phyloP scores from a whole-genome alignment of 805 yeast species.

The Saccharomycopsis malanga region DNA sequence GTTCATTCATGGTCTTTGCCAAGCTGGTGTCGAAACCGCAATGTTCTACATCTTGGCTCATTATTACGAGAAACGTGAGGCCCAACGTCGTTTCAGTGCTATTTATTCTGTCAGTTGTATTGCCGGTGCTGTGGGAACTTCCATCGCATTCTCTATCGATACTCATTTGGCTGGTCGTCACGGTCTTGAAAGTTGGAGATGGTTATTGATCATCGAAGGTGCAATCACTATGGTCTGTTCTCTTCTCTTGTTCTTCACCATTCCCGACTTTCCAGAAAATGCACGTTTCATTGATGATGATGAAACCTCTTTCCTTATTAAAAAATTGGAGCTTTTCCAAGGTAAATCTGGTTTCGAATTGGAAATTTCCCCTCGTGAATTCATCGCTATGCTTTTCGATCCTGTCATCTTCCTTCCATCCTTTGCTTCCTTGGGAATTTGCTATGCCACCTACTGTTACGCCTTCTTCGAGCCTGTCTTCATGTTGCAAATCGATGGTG shows the following conservation, averaged over 20 bases:
- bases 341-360: conserved; percentile 45
- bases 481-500: conserved; percentile 10
- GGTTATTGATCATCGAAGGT: conserved; percentile 47
- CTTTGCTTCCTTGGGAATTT: conserved; percentile 15
- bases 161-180: conserved; percentile 40
- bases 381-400: conserved; percentile 35
- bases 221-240: conserved; percentile 28
- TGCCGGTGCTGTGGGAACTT: conserved; percentile 74
- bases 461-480: conserved; percentile 21
- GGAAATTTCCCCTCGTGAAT: conserved; percentile 40
- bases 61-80: conserved; percentile 57
- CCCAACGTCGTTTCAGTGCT: conserved; percentile 60
- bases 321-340: conserved; percentile 50
- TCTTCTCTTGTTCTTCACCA: conserved; percentile 36
- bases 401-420: conserved; percentile 18
- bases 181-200: conserved; percentile 47
- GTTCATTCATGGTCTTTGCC: conserved; percentile 58
- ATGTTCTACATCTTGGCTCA: conserved; percentile 62
- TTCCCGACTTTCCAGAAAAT: conserved; percentile 73
- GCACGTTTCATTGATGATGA: conserved; percentile 44
- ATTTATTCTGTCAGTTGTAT: conserved; percentile 61
- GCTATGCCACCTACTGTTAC: conserved; percentile 19
- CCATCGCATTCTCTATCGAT: conserved; percentile 54
- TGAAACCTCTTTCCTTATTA: conserved; percentile 48
- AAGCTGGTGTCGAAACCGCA: conserved; percentile 70